These are phyloP conservation scores for Tolypocladium pustulatum DNA, from an alignment of 2,329 filamentous ascomycete species.

Conservation along the genomic window DNA sequence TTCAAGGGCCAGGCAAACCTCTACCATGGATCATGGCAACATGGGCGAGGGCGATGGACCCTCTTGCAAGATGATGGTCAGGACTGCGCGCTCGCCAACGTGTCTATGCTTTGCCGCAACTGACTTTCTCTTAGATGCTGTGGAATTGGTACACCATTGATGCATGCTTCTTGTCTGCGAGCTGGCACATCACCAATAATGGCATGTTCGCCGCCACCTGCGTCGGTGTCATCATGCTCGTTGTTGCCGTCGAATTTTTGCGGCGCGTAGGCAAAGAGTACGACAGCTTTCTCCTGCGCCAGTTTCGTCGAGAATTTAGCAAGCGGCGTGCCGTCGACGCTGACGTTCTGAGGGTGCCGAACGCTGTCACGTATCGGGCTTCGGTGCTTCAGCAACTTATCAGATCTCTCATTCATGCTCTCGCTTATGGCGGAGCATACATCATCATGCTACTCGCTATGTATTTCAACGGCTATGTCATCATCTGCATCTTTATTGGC, in stretches of 20 bases:
- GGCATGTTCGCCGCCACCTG: conserved; percentile 72
- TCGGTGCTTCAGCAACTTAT: conserved; percentile 53
- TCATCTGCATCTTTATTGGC: conserved; percentile 62
- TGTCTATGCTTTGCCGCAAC: neutral
- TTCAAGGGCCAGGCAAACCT: neutral
- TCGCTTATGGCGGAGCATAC: conserved; percentile 66
- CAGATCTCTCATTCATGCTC: conserved; percentile 55
- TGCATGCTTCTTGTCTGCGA: conserved; percentile 57
- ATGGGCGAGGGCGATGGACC: conserved; percentile 9
- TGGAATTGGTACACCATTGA: conserved; percentile 71
- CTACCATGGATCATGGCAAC: conserved; percentile 13
- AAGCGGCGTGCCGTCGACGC: conserved; percentile 10
- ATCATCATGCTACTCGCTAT: conserved; percentile 61
- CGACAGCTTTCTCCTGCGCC: conserved; percentile 52
- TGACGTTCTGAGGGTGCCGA: conserved; percentile 6
- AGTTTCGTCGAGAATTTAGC: conserved; percentile 24
- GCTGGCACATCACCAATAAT: conserved; percentile 61
- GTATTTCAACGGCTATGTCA: conserved; percentile 61
- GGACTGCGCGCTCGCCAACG: neutral
- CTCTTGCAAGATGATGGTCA: conserved; percentile 23
- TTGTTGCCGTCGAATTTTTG: conserved; percentile 59
- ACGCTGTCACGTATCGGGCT: conserved; percentile 35
- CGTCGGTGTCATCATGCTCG: conserved; percentile 63
- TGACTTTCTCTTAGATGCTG: conserved; percentile 46
- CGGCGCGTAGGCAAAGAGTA: conserved; percentile 63